Conservation (phyloP, 139 green algal genomes). For the Axilococcus clingmanii region DNA sequence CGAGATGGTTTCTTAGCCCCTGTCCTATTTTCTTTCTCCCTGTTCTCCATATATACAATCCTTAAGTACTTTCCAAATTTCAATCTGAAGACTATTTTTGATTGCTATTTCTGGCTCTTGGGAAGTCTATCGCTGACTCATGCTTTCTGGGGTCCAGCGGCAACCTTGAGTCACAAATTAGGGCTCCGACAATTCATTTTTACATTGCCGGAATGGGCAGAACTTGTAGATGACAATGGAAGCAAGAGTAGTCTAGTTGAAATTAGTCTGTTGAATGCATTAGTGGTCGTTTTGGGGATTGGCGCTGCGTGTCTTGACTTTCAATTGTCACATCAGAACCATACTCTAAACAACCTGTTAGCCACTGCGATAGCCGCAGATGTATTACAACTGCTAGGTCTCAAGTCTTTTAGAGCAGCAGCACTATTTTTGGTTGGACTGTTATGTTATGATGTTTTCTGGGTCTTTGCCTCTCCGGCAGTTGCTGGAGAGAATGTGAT, state of each 20-base stretch:
- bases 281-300: slow-evolving; percentile 25
- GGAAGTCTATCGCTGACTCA: slow-evolving; percentile 46
- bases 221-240: slow-evolving; percentile 31
- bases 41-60: slow-evolving; percentile 68
- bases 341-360: slow-evolving; percentile 70
- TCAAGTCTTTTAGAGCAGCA: slow-evolving; percentile 63
- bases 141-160: slow-evolving; percentile 27
- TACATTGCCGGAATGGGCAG: slow-evolving; percentile 31
- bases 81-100: slow-evolving; percentile 50
- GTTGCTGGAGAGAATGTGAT: slow-evolving; percentile 71
- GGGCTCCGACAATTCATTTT: slow-evolving; percentile 31
- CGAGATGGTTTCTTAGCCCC: slow-evolving; percentile 61
- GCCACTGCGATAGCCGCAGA: slow-evolving; percentile 42
- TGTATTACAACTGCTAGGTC: slow-evolving; percentile 56
- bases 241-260: slow-evolving; percentile 14
- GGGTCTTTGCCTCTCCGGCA: slow-evolving; percentile 64
- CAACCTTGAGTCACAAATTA: slow-evolving; percentile 17
- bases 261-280: slow-evolving; percentile 23
- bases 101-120: slow-evolving; percentile 77
- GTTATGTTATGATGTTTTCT: slow-evolving; percentile 87
- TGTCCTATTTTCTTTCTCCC: slow-evolving; percentile 41
- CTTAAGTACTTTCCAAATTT: slow-evolving; percentile 67
- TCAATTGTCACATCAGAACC: slow-evolving; percentile 48
- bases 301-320: slow-evolving; percentile 36
- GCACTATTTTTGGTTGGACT: slow-evolving; percentile 70